phyloP scores from a whole-genome alignment of 768 basidiomycete genomes.

The Termitomyces eurrhizus region DNA sequence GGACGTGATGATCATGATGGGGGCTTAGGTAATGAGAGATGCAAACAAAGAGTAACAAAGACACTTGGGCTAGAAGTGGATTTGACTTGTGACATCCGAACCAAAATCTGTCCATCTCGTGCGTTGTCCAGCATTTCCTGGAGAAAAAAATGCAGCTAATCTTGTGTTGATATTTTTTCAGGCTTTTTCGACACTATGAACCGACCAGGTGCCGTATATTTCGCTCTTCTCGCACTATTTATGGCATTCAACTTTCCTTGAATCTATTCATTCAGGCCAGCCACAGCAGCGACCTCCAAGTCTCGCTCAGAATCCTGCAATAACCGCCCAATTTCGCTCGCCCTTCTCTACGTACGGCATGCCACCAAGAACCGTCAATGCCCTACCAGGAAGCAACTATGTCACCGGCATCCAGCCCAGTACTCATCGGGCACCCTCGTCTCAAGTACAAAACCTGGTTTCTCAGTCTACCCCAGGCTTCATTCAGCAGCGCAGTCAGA shows the following conservation, averaged over 20 bases:
- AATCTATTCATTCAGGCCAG: constrained; percentile 51
- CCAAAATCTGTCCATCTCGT: constrained; percentile 15
- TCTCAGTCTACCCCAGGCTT: constrained; percentile 60
- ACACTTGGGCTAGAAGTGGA: constrained; percentile 15
- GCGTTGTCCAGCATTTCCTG: background rate
- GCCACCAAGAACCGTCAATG: constrained; percentile 56
- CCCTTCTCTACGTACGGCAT: constrained; percentile 52
- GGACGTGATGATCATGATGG: background rate
- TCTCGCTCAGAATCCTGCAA: constrained; percentile 59
- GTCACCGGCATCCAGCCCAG: constrained; percentile 55
- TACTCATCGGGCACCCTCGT: constrained; percentile 55
- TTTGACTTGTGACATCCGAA: constrained; percentile 15
- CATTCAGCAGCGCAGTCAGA: constrained; percentile 59
- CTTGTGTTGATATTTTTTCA: constrained; percentile 20
- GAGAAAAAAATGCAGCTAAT: background rate
- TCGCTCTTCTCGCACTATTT: constrained; percentile 12
- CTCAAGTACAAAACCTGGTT: constrained; percentile 51
- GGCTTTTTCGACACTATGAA: constrained; percentile 46
- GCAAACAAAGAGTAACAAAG: constrained; percentile 43
- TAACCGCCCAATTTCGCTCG: constrained; percentile 63
- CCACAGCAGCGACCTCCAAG: constrained; percentile 79
- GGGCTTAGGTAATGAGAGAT: constrained; percentile 17
- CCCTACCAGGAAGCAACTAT: constrained; percentile 45
- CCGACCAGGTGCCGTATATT: constrained; percentile 47
- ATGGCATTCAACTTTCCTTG: constrained; percentile 19